phyloP scores from a whole-genome alignment of 2,329 filamentous ascomycete species.

The Aspergillus flavus region DNA sequence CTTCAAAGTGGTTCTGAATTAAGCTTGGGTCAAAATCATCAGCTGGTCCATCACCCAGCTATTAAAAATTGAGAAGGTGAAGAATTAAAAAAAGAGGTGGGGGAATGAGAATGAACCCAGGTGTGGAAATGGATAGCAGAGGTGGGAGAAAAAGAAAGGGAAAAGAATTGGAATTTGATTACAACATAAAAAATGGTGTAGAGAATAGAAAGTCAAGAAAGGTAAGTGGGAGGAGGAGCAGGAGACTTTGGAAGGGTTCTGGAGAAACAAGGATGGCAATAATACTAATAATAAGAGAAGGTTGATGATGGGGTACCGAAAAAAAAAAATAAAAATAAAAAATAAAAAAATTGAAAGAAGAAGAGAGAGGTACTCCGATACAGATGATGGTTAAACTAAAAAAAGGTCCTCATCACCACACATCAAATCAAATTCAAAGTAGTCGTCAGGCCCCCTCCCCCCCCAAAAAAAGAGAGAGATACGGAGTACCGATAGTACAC shows the following conservation, averaged over 20 bases:
- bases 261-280: slow-evolving; percentile 15
- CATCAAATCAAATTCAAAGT: slow-evolving; percentile 2
- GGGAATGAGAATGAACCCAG: not conserved
- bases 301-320: not conserved
- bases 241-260: not conserved
- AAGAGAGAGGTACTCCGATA: not conserved
- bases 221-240: slow-evolving; percentile 2
- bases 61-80: slow-evolving; percentile 7
- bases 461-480: not conserved
- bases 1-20: not conserved
- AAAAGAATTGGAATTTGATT: slow-evolving; percentile 29
- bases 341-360: not conserved
- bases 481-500: not conserved
- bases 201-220: slow-evolving; percentile 8
- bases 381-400: not conserved
- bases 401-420: not conserved
- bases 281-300: not conserved
- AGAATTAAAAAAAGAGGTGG: slow-evolving; percentile 15
- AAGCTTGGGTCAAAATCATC: slow-evolving; percentile 1
- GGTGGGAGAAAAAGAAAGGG: slow-evolving; percentile 14
- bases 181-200: slow-evolving; percentile 17
- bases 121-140: slow-evolving; percentile 8
- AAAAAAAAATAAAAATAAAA: not conserved
- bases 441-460: not conserved
- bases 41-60: slow-evolving; percentile 10